Percentiles rank a stretch among this genome's conserved stretches.
Conservation (phyloP, 2,329 filamentous ascomycete species). For the Pseudonectria foliicola region DNA sequence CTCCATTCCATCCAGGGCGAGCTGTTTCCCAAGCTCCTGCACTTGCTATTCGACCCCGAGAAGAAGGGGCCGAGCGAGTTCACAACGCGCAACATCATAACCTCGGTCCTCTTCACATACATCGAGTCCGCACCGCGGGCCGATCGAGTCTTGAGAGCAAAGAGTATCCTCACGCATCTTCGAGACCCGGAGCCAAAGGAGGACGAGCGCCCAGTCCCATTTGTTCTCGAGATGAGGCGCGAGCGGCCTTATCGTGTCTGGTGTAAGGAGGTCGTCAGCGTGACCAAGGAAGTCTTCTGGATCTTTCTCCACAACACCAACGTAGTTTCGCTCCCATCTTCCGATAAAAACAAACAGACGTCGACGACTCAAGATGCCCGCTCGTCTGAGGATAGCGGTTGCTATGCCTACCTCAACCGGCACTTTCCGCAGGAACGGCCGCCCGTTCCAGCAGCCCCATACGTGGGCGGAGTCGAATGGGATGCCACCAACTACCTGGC, state of each 20-base stretch:
- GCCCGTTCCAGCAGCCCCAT: constrained; percentile 88
- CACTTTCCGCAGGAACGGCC: constrained; percentile 82
- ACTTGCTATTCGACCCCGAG: constrained; percentile 94
- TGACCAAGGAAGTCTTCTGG: constrained; percentile 98
- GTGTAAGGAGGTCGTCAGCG: constrained; percentile 86
- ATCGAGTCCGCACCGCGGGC: constrained; percentile 59
- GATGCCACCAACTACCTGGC: constrained; percentile 96
- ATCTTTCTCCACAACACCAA: constrained; percentile 96
- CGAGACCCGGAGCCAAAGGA: constrained; percentile 72
- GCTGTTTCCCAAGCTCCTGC: constrained; percentile 78
- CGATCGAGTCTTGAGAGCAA: constrained; percentile 62
- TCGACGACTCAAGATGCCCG: constrained; percentile 14
- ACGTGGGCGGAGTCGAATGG: constrained; percentile 97
- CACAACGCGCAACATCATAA: constrained; percentile 83
- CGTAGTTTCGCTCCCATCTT: constrained; percentile 61
- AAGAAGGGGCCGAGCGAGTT: constrained; percentile 97
- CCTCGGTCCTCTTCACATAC: constrained; percentile 82
- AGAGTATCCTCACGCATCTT: constrained; percentile 69
- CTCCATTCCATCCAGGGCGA: constrained; percentile 71
- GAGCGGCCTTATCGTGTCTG: constrained; percentile 86
- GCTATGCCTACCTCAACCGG: constrained; percentile 55
- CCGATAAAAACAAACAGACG: constrained; percentile 23
- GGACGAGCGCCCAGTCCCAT: constrained; percentile 68
- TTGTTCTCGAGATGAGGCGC: constrained; percentile 83
- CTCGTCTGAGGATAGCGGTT: constrained; percentile 31